These are phyloP conservation scores for Aureobasidium pullulans DNA, from an alignment of 2,329 filamentous ascomycete genomes.

Conservation along the genomic window DNA sequence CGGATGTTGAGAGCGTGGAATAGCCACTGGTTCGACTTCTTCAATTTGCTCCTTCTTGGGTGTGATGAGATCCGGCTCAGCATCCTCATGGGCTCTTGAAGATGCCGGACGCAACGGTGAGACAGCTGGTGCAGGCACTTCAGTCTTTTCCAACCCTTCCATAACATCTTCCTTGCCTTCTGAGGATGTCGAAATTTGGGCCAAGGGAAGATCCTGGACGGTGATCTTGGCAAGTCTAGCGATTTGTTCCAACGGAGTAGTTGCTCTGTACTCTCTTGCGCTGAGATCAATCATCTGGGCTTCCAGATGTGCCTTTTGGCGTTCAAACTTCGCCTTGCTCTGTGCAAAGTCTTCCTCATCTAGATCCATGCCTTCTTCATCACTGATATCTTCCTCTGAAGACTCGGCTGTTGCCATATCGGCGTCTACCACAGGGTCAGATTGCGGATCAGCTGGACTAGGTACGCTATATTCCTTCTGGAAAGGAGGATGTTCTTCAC, in stretches of 20 bases:
- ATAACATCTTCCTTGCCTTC: conserved; percentile 12
- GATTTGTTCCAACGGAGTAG: conserved; percentile 37
- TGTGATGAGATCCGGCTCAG: conserved; percentile 22
- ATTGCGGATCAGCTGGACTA: not conserved
- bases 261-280: conserved; percentile 34
- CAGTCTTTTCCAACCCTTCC: not conserved
- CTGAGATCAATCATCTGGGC: conserved; percentile 38
- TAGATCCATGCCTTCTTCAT: conserved; percentile 41
- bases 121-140: not conserved
- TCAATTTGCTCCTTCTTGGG: conserved; percentile 27
- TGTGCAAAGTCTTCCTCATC: conserved; percentile 40
- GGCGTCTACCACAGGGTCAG: not conserved
- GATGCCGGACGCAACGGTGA: not conserved
- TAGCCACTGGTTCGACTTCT: conserved; percentile 20
- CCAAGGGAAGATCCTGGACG: conserved; percentile 20
- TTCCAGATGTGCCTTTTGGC: conserved; percentile 37
- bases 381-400: conserved; percentile 24
- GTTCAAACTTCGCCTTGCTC: conserved; percentile 40
- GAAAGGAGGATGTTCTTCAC: not conserved
- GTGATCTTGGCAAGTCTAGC: conserved; percentile 34
- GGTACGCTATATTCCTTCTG: not conserved
- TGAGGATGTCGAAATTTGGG: not conserved
- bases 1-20: conserved; percentile 20
- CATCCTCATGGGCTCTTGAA: not conserved
- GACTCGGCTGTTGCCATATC: not conserved